phyloP scores from a whole-genome alignment of 2,329 filamentous ascomycete species.

The Claviceps humidiphila region DNA sequence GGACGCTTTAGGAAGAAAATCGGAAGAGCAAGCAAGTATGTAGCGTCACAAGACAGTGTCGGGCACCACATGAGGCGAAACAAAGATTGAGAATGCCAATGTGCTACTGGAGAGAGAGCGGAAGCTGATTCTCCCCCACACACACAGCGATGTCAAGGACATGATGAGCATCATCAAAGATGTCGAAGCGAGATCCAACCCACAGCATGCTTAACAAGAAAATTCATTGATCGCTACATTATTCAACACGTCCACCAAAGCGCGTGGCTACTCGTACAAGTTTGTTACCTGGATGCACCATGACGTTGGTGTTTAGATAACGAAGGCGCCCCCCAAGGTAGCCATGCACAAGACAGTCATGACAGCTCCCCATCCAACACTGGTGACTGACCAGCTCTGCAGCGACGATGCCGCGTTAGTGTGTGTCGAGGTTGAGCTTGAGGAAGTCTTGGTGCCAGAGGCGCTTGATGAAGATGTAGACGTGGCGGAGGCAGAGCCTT shows the following conservation, averaged over 20 bases:
- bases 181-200: too few species aligned
- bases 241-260: background rate
- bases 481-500: constrained; percentile 4
- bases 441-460: constrained; percentile 9
- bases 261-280: background rate
- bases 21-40: too few species aligned
- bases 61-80: too few species aligned
- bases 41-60: too few species aligned
- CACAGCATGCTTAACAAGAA: background rate
- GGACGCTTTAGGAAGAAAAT: too few species aligned
- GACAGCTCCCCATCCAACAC: constrained; percentile 10
- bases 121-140: too few species aligned
- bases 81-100: too few species aligned
- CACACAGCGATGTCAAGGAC: too few species aligned
- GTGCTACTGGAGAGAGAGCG: too few species aligned
- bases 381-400: constrained; percentile 5
- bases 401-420: constrained; percentile 14
- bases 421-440: constrained; percentile 10
- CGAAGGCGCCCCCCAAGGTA: constrained; percentile 16
- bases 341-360: constrained; percentile 16
- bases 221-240: background rate
- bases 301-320: constrained; percentile 10
- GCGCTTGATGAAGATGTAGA: background rate
- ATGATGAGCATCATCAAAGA: too few species aligned
- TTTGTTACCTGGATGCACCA: background rate